A percentile compares a stretch with the other conserved stretches of the same genome.
These are phyloP conservation scores for Saccharata proteae DNA, from an alignment of 2,329 filamentous ascomycete species.

Conservation along the genomic window DNA sequence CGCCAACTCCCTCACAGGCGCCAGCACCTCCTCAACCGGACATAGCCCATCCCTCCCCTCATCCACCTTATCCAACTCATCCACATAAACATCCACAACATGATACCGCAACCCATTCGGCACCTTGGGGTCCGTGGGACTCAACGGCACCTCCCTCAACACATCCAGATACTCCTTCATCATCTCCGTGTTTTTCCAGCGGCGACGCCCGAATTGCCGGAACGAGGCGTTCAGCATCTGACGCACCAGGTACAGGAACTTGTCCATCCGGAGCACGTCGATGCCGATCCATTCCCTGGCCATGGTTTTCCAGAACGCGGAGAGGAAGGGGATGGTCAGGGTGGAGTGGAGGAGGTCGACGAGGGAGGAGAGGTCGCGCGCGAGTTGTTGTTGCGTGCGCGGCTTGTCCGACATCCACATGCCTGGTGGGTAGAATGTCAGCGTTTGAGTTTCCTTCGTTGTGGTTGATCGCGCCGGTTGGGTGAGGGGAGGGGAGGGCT, in stretches of 20 bases:
- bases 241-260: constrained; percentile 77
- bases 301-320: constrained; percentile 42
- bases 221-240: constrained; percentile 66
- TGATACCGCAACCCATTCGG: constrained; percentile 81
- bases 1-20: constrained; percentile 44
- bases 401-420: constrained; percentile 91
- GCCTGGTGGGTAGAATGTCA: constrained; percentile 29
- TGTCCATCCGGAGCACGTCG: constrained; percentile 59
- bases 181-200: constrained; percentile 24
- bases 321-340: constrained; percentile 31
- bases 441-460: neutral
- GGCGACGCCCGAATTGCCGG: constrained; percentile 29
- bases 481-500: constrained; percentile 12
- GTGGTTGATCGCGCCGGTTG: neutral
- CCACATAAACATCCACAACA: constrained; percentile 79
- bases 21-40: constrained; percentile 38
- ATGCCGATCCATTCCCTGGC: constrained; percentile 39
- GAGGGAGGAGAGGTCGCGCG: constrained; percentile 62
- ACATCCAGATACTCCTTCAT: constrained; percentile 35
- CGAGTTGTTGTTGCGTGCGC: constrained; percentile 73
- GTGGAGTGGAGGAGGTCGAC: constrained; percentile 43
- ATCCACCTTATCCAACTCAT: constrained; percentile 68
- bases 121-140: constrained; percentile 42
- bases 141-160: constrained; percentile 34
- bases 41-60: constrained; percentile 28